Conservation (phyloP, 331 rosid species). For the Prunus yedoensis region DNA sequence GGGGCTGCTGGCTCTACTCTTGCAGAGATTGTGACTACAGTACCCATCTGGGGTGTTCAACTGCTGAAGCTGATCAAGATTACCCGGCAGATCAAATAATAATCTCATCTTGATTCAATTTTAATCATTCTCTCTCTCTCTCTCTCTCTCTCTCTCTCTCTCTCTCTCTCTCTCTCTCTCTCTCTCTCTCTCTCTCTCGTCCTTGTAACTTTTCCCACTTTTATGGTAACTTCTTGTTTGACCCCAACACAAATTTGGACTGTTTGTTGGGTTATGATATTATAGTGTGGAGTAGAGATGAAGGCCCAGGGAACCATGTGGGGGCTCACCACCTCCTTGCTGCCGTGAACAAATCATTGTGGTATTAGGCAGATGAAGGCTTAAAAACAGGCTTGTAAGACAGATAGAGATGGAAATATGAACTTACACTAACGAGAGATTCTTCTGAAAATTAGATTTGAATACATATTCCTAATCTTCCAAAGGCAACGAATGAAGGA, state of each 20-base stretch:
- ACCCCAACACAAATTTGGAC: too few relatives aligned
- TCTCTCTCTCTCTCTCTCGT: too few relatives aligned
- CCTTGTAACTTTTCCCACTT: too few relatives aligned
- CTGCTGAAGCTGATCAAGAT: conserved; percentile 1
- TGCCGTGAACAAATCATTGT: conserved; percentile 31
- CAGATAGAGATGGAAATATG: not conserved
- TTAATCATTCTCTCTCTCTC: not conserved
- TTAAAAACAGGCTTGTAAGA: not conserved
- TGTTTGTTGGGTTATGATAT: too few relatives aligned
- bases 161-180: too few relatives aligned
- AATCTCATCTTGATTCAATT: not conserved
- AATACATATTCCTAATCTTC: too few relatives aligned
- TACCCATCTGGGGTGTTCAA: conserved; percentile 23
- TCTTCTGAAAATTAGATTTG: conserved; percentile 36
- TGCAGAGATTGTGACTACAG: conserved; percentile 34
- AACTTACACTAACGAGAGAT: conserved; percentile 72
- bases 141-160: too few relatives aligned
- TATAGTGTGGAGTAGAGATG: too few relatives aligned
- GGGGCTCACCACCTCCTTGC: conserved; percentile 98
- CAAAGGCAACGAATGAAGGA: too few relatives aligned
- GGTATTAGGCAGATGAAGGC: conserved; percentile 7
- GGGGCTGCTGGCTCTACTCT: conserved; percentile 31
- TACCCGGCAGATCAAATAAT: not conserved
- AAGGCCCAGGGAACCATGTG: conserved; percentile 59
- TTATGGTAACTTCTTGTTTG: too few relatives aligned